Evolutionary conservation across 306 rosid species (phyloP).

Genomic region (Dalbergia oliveri): DNA sequence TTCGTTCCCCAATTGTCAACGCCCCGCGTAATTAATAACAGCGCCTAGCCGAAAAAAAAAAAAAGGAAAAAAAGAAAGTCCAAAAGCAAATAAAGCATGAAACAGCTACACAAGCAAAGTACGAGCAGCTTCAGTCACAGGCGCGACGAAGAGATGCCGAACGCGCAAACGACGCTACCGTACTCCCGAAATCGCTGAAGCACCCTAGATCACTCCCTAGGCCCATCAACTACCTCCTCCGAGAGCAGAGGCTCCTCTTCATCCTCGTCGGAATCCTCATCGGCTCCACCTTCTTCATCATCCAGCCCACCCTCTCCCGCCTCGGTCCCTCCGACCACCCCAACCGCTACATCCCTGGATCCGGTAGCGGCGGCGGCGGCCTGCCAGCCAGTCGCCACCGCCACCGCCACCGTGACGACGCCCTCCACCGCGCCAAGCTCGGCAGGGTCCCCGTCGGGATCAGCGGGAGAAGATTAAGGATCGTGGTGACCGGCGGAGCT

Average conservation of each 20-base stretch:
- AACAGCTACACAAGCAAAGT: constrained; percentile 70
- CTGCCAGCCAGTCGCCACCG: background rate
- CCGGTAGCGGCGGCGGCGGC: constrained; percentile 7
- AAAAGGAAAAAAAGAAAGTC: background rate
- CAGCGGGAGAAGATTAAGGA: constrained; percentile 58
- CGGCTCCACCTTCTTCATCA: constrained; percentile 92
- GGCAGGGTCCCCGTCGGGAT: constrained; percentile 78
- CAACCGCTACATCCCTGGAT: constrained; percentile 38
- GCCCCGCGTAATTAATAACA: background rate
- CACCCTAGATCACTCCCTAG: constrained; percentile 86
- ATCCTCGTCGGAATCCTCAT: constrained; percentile 85
- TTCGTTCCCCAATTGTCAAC: background rate
- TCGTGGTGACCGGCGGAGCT: constrained; percentile 90
- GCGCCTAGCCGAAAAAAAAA: background rate
- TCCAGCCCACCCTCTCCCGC: constrained; percentile 86
- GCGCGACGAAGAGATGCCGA: constrained; percentile 69
- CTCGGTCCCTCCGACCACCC: constrained; percentile 66
- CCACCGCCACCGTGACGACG: background rate
- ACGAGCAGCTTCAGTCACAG: constrained; percentile 55
- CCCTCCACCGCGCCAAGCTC: constrained; percentile 31
- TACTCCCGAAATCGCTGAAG: constrained; percentile 86
- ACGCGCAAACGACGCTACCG: constrained; percentile 52
- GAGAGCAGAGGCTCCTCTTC: constrained; percentile 90
- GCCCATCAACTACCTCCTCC: constrained; percentile 82
- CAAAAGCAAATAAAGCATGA: constrained; percentile 50